Evolutionary conservation across 208 protist genomes (phyloP), one percentile per base, ranked within the genome.

Genomic region (Angomonas ambiguus): DNA sequence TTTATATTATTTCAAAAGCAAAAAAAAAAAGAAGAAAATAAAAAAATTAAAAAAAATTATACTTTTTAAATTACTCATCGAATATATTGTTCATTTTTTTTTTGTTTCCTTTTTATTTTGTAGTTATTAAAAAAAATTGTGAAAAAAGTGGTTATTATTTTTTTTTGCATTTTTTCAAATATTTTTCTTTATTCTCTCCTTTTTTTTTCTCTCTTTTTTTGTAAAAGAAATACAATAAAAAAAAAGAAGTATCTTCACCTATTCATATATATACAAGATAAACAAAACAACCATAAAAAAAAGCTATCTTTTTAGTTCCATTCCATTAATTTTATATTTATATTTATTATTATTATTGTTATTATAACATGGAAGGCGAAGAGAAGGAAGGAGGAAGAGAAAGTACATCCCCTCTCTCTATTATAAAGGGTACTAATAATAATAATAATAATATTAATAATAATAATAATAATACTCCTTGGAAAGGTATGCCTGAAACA

Each of bases 321-420:
- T 45, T 8, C n/a, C 22, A 56, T 56, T 71, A 32, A 58, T 64
- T 64, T 31, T 74, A 33, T 76, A 31, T 76, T 63, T 71, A 45
- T 13, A n/a, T 42, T 48, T 53, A 2, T 42, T 64, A 45, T 25
- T 41, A 41, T 8, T 45, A 0, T 22, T 16, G 41, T 2, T 57
- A 49, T 45, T 63, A 38, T 13, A 24, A 67, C 38, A 16, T 45
- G 38, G 38, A 45, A 45, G 38, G 38, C 11, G 38, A 45, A n/a
- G 38, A 8, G 27, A 42, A 30, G 10, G 28, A 42, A 42, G 41
- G 48, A 16, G n/a, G 18, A 48, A 63, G 22, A 30, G 55, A 60
- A 27, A 30, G 35, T 34, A 1, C 20, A 63, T n/a, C n/a, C n/a
- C n/a, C n/a, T n/a, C n/a, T 8, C 11, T 45, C 38, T 16, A 45